Evolutionary conservation across 2,329 filamentous ascomycete species (phyloP), one percentile per base, ranked within the genome.

Genomic region (Sclerotinia sclerotiorum): DNA sequence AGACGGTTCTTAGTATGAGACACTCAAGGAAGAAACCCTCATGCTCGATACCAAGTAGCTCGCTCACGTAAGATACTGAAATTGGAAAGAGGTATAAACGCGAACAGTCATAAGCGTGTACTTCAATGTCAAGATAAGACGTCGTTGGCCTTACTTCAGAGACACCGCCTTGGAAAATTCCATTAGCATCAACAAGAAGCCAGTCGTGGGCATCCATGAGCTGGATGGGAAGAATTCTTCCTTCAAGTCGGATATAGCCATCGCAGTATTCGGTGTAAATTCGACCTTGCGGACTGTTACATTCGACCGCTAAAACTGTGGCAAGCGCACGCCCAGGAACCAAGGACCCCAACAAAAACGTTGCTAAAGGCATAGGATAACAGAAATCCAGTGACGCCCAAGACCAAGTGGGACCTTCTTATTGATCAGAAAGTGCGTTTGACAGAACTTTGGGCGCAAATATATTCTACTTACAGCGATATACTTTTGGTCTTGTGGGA

Each of bases 81-180:
- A 39, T 39, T 27, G 49, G 49, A 27, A 51, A 24, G 1, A 51
- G 24, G 15, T 7, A 27, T 17, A 51, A 27, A 15, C 4, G 24
- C 15, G 48, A 27, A 17, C 13, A 13, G 5, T 52, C 24, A 52
- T 5, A 15, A 24, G 27, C 15, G 11, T 27, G 49, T 2, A 27
- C 24, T 27, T 51, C 3, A 24, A 51, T 51, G 17, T 51, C 49
- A 27, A 51, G 48, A 11, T 2, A 51, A 11, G 35, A 13, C 11
- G 1, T 39, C 11, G 11, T 13, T 11, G 1, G 1, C 35, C 10
- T 39, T 11, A 10, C 1, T 7, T 1, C 2, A 8, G 10, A 39
- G 35, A 11, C 1, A 39, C 11, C 35, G 2, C 11, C 2, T 29
- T 29, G 10, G 11, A 39, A 39, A 39, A 39, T 39, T 1, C 10